phyloP scores from a whole-genome alignment of 495 filamentous ascomycete genomes.

The Usnea hakonensis region DNA sequence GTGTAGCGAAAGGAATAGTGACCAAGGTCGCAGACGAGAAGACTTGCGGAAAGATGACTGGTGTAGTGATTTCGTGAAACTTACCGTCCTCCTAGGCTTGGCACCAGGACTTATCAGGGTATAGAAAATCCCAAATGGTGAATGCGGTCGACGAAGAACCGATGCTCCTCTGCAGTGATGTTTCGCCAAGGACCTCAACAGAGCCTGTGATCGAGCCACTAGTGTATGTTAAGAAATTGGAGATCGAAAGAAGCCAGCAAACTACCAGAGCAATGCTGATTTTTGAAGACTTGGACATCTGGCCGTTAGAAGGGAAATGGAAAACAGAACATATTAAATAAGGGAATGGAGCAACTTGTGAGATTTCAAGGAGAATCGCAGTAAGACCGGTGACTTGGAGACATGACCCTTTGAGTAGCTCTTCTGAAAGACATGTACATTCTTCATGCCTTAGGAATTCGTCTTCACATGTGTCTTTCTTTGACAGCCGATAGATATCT shows the following conservation, averaged over 20 bases:
- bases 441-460: not conserved
- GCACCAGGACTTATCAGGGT: not conserved
- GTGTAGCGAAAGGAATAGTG: not conserved
- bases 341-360: not conserved
- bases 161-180: not conserved
- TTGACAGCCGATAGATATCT: not conserved
- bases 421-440: not conserved
- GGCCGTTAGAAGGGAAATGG: not conserved
- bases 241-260: not conserved
- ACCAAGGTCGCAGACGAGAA: not conserved
- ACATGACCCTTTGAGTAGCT: not conserved
- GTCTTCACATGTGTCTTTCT: not conserved
- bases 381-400: not conserved
- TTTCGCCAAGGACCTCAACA: not conserved
- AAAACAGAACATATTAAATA: not conserved
- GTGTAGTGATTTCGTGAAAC: not conserved
- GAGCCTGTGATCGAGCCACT: not conserved
- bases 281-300: not conserved
- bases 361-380: not conserved
- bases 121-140: not conserved
- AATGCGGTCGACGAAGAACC: not conserved
- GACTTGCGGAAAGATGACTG: not conserved
- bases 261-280: not conserved
- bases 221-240: not conserved
- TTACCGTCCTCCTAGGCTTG: not conserved